Evolutionary conservation across 108 stramenopile species (phyloP), one percentile per base, ranked within the genome.

Genomic region (Skeletonema costatum): DNA sequence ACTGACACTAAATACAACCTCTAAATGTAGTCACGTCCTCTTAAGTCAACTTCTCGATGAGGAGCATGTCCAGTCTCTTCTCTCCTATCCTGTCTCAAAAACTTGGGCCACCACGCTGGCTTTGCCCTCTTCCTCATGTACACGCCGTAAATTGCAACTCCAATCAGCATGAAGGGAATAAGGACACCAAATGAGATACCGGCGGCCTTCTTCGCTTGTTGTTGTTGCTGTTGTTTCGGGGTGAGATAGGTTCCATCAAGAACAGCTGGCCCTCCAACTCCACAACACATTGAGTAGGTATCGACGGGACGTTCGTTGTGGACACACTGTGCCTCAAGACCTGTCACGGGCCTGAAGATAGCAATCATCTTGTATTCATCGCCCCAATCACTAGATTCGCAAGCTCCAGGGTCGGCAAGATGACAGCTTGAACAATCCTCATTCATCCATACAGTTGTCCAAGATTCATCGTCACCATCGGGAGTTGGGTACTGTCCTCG

Each of bases 51-150:
- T 66, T 82, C 81, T 29, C 81, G 75, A 56, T 82, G 81, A 62
- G 81, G 81, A 29, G 81, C 74, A 64, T 82, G 81, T 56, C 81
- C 81, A 17, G 81, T 82, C 60, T 82, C 81, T 53, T 82, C 81
- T 39, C 75, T 71, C 59, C 8, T 33, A 56, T 82, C 81, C 31
- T 46, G 70, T 25, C 81, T 39, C 62, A 82, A 58, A 8, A 72
- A 29, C 71, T 82, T 82, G 60, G 81, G 81, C 81, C 81, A 82
- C 81, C 81, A 82, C 5, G 44, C 13, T 13, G 81, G 81, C 71
- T 82, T 82, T 13, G 81, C 75, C 58, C 66, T 69, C 74, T 67
- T 71, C 50, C 81, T 82, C 75, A 82, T 82, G 75, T 66, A 72
- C 50, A 82, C 30, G 12, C 81, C 81, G 41, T 70, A 76, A 21